phyloP scores from a whole-genome alignment of 2,329 filamentous ascomycete genomes.

The Phialocephala subalpina region DNA sequence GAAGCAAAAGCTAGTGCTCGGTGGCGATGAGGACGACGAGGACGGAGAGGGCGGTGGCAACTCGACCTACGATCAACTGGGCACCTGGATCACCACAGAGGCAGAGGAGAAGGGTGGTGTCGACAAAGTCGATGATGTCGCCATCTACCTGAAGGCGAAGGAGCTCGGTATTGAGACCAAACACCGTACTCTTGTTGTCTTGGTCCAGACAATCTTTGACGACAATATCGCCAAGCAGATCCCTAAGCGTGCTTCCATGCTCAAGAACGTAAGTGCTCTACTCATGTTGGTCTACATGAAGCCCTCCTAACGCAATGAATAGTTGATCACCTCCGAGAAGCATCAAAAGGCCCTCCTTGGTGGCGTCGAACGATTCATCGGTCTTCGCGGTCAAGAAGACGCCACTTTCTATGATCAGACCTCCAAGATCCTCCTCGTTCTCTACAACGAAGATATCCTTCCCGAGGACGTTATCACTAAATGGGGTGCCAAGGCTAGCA shows the following conservation, averaged over 20 bases:
- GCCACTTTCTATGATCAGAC: conserved; percentile 80
- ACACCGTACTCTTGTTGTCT: conserved; percentile 90
- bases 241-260: conserved; percentile 80
- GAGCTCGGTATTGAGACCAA: conserved; percentile 94
- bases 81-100: conserved; percentile 87
- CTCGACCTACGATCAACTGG: conserved; percentile 88
- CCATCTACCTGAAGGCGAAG: conserved; percentile 96
- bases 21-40: conserved; percentile 80
- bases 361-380: conserved; percentile 91
- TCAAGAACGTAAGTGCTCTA: conserved; percentile 78
- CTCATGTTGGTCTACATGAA: background rate
- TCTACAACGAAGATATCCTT: conserved; percentile 91
- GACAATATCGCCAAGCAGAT: conserved; percentile 91
- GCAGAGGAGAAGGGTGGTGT: conserved; percentile 76
- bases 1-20: conserved; percentile 88
- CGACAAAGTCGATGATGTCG: conserved; percentile 83
- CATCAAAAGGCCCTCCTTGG: conserved; percentile 96
- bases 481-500: conserved; percentile 95
- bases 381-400: conserved; percentile 73
- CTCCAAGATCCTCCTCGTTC: conserved; percentile 85
- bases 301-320: conserved; percentile 30
- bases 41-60: conserved; percentile 79
- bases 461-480: conserved; percentile 87
- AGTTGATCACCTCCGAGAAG: conserved; percentile 88
- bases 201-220: conserved; percentile 93